phyloP scores from a whole-genome alignment of 73 alveolate genomes.

The Paramecium biaurelia region DNA sequence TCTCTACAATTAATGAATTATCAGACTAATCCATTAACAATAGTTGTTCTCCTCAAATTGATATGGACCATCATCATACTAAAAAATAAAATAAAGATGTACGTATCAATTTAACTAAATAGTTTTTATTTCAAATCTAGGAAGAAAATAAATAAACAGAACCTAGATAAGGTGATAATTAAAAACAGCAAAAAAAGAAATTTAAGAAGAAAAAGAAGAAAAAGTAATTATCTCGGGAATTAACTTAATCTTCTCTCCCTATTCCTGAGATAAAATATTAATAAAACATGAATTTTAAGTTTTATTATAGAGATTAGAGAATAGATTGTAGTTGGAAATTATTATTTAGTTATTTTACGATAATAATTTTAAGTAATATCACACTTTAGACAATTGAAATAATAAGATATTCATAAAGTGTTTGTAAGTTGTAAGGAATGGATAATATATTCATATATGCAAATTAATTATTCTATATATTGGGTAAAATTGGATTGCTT shows the following conservation, averaged over 20 bases:
- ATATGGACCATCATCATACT: not conserved
- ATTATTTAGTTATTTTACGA: not conserved
- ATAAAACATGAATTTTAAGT: not conserved
- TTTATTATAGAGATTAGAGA: not conserved
- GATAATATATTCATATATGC: not conserved
- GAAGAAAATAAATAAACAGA: not conserved
- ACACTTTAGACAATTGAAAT: not conserved
- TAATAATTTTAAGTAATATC: not conserved
- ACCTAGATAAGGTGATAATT: not conserved
- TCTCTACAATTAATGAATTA: not conserved
- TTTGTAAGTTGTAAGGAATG: not conserved
- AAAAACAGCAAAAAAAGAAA: not conserved
- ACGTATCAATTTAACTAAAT: not conserved
- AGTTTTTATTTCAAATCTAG: not conserved
- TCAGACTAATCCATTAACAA: not conserved
- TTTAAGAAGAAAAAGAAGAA: not conserved
- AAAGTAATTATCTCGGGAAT: not conserved
- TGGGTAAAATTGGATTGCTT: slow-evolving; percentile 7
- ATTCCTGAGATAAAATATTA: not conserved
- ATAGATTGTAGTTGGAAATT: slow-evolving; percentile 45
- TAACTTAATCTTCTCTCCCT: not conserved
- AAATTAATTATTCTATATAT: not conserved
- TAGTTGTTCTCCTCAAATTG: not conserved
- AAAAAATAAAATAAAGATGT: not conserved
- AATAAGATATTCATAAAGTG: not conserved